Conservation (phyloP, 2,329 filamentous ascomycete genomes). For the Paecilomyces variotii region DNA sequence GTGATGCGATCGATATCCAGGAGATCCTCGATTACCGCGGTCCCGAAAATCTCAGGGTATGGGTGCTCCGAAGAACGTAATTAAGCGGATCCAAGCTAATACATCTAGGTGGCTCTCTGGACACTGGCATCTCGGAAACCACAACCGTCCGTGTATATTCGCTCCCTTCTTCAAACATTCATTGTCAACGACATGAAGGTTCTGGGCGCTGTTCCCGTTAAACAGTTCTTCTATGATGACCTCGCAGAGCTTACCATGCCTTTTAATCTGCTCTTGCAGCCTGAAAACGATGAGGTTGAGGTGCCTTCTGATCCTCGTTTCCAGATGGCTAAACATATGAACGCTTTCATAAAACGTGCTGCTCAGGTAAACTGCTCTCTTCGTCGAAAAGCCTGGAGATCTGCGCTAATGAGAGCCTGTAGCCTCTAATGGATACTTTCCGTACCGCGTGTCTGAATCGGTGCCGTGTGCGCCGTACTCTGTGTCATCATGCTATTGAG, state of each 20-base stretch:
- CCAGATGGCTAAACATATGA: conserved; percentile 64
- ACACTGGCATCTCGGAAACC: conserved; percentile 71
- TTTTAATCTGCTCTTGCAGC: conserved; percentile 61
- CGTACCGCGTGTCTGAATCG: conserved; percentile 83
- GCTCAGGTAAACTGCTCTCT: conserved; percentile 30
- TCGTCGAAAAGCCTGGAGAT: not conserved
- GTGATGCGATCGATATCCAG: conserved; percentile 62
- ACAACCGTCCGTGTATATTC: conserved; percentile 73
- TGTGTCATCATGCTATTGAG: conserved; percentile 73
- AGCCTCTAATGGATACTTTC: conserved; percentile 76
- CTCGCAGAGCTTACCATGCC: conserved; percentile 71
- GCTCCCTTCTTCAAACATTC: conserved; percentile 68
- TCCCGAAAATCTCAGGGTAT: conserved; percentile 61
- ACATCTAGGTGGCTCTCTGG: conserved; percentile 61
- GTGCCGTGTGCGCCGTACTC: conserved; percentile 78
- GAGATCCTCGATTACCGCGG: conserved; percentile 61
- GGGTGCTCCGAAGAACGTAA: conserved; percentile 15
- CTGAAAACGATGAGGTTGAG: conserved; percentile 68
- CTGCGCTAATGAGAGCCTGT: conserved; percentile 17
- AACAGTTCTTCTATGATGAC: conserved; percentile 72
- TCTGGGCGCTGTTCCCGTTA: conserved; percentile 59
- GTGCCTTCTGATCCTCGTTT: conserved; percentile 65
- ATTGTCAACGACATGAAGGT: conserved; percentile 66
- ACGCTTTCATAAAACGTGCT: conserved; percentile 53
- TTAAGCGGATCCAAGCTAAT: not conserved